Conservation (phyloP, 2,329 filamentous ascomycete species). For the Fusarium nygamai region DNA sequence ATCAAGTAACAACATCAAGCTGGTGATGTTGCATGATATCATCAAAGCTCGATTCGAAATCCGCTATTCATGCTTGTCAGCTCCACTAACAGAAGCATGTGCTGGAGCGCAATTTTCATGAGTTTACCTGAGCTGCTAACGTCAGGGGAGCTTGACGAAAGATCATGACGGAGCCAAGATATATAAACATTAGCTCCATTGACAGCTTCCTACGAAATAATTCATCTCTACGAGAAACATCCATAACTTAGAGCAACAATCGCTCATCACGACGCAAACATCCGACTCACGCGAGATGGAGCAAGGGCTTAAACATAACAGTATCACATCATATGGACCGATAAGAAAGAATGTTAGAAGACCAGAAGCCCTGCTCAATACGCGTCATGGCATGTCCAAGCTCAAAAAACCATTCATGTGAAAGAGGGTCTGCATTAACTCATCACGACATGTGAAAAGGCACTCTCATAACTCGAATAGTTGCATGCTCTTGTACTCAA, state of each 20-base stretch:
- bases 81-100: background rate
- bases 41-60: background rate
- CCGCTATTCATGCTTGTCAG: background rate
- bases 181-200: background rate
- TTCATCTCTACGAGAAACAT: background rate
- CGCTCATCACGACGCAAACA: fast-evolving
- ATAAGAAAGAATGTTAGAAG: background rate
- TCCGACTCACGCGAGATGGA: background rate
- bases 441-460: background rate
- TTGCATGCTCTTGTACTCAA: constrained; percentile 23
- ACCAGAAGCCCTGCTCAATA: background rate
- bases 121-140: background rate
- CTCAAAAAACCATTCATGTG: background rate
- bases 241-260: background rate
- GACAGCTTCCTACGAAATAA: background rate
- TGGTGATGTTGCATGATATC: background rate
- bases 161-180: background rate
- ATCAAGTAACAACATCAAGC: background rate
- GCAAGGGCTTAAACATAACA: background rate
- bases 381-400: background rate
- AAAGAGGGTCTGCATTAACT: background rate
- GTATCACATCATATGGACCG: background rate
- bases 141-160: background rate
- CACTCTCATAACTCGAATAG: background rate
- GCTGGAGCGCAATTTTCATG: background rate